Evolutionary conservation across 2,329 filamentous ascomycete genomes (phyloP).

Genomic region (Xylariaceae sp.): DNA sequence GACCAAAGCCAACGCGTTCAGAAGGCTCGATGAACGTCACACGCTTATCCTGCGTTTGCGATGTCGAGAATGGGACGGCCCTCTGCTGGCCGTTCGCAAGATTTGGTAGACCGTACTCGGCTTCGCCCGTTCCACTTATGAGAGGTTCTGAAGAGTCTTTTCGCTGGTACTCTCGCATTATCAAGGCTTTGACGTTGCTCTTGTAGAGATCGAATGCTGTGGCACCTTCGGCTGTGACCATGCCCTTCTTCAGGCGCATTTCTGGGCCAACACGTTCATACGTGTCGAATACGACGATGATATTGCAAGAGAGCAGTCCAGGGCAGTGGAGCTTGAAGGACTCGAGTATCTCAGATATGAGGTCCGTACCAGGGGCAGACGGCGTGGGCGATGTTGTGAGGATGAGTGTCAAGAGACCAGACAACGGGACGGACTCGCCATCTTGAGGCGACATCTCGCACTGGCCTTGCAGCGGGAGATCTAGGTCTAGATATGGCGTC

Average conservation of each 20-base stretch:
- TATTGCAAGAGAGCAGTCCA: slow-evolving; percentile 36
- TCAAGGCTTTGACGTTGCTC: slow-evolving; percentile 41
- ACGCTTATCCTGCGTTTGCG: slow-evolving; percentile 31
- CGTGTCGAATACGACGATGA: slow-evolving; percentile 51
- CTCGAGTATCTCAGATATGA: slow-evolving; percentile 43
- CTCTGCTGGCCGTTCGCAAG: slow-evolving; percentile 29
- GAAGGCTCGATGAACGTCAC: slow-evolving; percentile 48
- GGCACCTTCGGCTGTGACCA: slow-evolving; percentile 45
- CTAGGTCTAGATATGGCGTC: no score
- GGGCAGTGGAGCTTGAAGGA: slow-evolving; percentile 44
- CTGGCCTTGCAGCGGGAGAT: background rate
- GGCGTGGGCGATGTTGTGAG: slow-evolving; percentile 55
- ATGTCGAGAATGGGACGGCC: slow-evolving; percentile 33
- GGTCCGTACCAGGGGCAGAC: slow-evolving; percentile 49
- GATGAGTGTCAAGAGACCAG: slow-evolving; percentile 38
- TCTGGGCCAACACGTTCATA: slow-evolving; percentile 44
- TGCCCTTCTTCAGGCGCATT: slow-evolving; percentile 50
- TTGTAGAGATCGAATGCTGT: slow-evolving; percentile 42
- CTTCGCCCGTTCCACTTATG: slow-evolving; percentile 29
- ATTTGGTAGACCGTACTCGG: slow-evolving; percentile 44
- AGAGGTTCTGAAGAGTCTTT: slow-evolving; percentile 1
- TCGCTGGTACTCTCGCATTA: slow-evolving; percentile 30
- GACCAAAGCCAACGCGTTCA: slow-evolving; percentile 47
- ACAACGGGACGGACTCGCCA: slow-evolving; percentile 2
- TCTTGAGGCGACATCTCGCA: slow-evolving; percentile 8